A percentile compares a stretch with the other conserved stretches of the same genome.
phyloP scores from a whole-genome alignment of 768 basidiomycete species.

The Clitopilus passeckerianus region DNA sequence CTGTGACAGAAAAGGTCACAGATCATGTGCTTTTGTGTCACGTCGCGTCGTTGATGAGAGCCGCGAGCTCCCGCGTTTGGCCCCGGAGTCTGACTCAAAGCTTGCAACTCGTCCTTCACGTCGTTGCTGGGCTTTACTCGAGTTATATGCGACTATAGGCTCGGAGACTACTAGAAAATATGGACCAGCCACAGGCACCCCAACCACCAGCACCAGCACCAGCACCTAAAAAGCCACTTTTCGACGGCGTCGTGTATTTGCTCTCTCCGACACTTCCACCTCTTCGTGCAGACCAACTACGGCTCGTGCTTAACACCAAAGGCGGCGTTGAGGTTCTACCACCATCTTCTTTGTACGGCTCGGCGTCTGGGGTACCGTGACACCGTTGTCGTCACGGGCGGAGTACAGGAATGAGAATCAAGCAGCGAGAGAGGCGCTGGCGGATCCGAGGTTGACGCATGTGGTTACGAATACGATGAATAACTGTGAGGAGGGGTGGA shows the following conservation, averaged over 20 bases:
- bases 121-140: background rate
- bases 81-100: too few relatives aligned
- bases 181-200: background rate
- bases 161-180: background rate
- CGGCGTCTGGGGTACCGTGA: too few relatives aligned
- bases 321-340: slow-evolving; percentile 33
- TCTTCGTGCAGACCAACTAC: slow-evolving; percentile 36
- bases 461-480: slow-evolving; percentile 26
- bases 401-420: background rate
- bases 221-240: slow-evolving; percentile 17
- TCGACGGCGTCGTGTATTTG: slow-evolving; percentile 38
- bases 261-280: slow-evolving; percentile 45
- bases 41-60: background rate
- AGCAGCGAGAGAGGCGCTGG: background rate
- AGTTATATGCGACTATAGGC: background rate
- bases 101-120: background rate
- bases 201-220: background rate
- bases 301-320: slow-evolving; percentile 43
- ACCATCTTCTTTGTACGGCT: background rate
- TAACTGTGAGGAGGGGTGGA: background rate
- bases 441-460: background rate
- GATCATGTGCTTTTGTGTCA: background rate
- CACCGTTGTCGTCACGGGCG: background rate
- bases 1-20: background rate
- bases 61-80: background rate